phyloP scores from a whole-genome alignment of 73 alveolate genomes.

The Breviolum minutum region DNA sequence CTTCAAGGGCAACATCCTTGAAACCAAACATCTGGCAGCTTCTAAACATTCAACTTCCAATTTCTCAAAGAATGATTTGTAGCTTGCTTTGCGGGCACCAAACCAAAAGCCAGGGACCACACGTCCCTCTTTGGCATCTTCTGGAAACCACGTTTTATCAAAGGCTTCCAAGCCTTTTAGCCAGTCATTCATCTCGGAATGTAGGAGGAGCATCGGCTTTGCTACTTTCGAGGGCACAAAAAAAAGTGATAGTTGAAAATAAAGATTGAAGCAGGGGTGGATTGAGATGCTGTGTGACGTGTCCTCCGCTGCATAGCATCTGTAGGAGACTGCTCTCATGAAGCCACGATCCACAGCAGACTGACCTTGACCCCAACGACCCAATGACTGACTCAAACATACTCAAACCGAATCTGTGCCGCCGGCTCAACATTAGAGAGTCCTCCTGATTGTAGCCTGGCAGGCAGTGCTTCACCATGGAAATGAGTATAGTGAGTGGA shows the following conservation, averaged over 20 bases:
- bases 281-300: background rate
- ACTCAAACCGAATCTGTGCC: background rate
- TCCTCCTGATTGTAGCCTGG: constrained; percentile 99
- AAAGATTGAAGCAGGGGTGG: background rate
- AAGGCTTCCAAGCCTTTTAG: background rate
- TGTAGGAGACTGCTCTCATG: constrained; percentile 98
- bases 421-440: constrained; percentile 98
- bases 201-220: background rate
- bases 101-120: constrained; percentile 84
- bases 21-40: constrained; percentile 26
- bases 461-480: constrained; percentile 94
- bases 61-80: constrained; percentile 33
- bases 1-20: background rate
- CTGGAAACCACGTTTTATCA: constrained; percentile 55
- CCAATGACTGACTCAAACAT: background rate
- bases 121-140: constrained; percentile 3
- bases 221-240: background rate
- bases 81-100: constrained; percentile 76
- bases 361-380: constrained; percentile 3
- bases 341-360: constrained; percentile 91
- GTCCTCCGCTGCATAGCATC: constrained; percentile 98
- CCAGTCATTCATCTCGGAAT: constrained; percentile 12
- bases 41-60: constrained; percentile 11
- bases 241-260: background rate
- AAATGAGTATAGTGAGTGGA: too few species aligned